These are phyloP conservation scores for Hypomontagnella submonticulosa DNA, from an alignment of 495 filamentous ascomycete genomes.

Conservation along the genomic window DNA sequence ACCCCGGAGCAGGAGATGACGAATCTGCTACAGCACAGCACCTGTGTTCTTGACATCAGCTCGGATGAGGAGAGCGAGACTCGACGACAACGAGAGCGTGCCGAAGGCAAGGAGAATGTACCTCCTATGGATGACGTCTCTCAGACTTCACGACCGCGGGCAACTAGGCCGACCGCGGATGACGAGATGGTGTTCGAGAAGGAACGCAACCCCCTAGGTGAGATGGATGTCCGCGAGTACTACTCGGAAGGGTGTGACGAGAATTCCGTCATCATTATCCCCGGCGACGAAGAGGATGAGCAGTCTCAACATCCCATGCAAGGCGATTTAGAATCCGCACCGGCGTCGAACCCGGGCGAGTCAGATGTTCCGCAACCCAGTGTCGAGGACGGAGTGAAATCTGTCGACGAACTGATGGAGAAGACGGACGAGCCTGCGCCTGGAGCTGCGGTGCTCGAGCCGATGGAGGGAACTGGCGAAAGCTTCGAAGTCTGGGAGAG, in stretches of 20 bases:
- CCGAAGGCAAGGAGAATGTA: conserved; percentile 87
- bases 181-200: conserved; percentile 61
- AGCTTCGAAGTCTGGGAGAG: conserved; percentile 75
- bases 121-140: conserved; percentile 72
- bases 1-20: conserved; percentile 86
- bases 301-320: conserved; percentile 20
- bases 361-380: conserved; percentile 26
- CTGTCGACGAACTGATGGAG: conserved; percentile 62
- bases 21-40: conserved; percentile 90
- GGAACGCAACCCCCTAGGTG: conserved; percentile 73
- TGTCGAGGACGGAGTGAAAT: conserved; percentile 40
- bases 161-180: conserved; percentile 25
- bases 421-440: conserved; percentile 50
- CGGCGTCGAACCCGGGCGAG: conserved; percentile 50
- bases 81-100: conserved; percentile 62
- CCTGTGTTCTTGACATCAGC: conserved; percentile 84
- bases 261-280: conserved; percentile 66
- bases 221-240: conserved; percentile 77
- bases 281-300: conserved; percentile 66
- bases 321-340: conserved; percentile 46
- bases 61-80: conserved; percentile 72
- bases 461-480: conserved; percentile 63
- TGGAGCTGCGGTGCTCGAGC: conserved; percentile 58
- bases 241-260: conserved; percentile 75
- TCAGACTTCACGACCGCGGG: conserved; percentile 56